Evolutionary conservation across 2,329 filamentous ascomycete genomes (phyloP).

Genomic region (Madurella mycetomatis): DNA sequence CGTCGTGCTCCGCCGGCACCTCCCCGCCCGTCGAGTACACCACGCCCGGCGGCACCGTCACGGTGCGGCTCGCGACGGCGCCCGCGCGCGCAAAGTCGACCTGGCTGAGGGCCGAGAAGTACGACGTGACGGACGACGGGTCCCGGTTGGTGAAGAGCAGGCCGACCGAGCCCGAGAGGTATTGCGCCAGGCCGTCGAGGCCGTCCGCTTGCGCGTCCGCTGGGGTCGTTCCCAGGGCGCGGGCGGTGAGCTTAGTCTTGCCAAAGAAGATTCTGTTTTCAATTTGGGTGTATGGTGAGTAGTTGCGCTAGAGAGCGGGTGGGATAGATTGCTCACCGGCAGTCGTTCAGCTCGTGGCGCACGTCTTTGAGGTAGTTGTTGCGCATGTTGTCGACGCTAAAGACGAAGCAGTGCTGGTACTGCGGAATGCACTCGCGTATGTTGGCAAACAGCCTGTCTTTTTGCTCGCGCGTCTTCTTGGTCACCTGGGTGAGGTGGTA

Average conservation of each 20-base stretch:
- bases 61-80: constrained; percentile 65
- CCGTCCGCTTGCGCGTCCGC: constrained; percentile 78
- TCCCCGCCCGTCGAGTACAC: constrained; percentile 79
- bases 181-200: constrained; percentile 62
- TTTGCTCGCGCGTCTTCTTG: constrained; percentile 92
- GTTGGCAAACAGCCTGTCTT: constrained; percentile 80
- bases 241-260: constrained; percentile 98
- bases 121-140: constrained; percentile 61
- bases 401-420: constrained; percentile 90
- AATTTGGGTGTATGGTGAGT: constrained; percentile 11
- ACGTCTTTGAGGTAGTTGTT: constrained; percentile 95
- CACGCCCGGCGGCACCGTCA: constrained; percentile 77
- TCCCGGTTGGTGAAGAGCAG: constrained; percentile 83
- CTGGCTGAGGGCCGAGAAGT: constrained; percentile 68
- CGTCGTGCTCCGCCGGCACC: constrained; percentile 73
- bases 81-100: constrained; percentile 92
- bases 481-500: constrained; percentile 85
- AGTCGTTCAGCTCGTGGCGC: constrained; percentile 76
- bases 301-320: neutral
- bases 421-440: constrained; percentile 80
- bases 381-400: constrained; percentile 94
- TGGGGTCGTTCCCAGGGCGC: constrained; percentile 75
- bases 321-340: constrained; percentile 54
- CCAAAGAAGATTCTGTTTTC: constrained; percentile 82
- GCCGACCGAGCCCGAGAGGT: constrained; percentile 79